These are phyloP conservation scores for Alternaria sp. DNA, from an alignment of 2,329 filamentous ascomycete species.

Conservation along the genomic window DNA sequence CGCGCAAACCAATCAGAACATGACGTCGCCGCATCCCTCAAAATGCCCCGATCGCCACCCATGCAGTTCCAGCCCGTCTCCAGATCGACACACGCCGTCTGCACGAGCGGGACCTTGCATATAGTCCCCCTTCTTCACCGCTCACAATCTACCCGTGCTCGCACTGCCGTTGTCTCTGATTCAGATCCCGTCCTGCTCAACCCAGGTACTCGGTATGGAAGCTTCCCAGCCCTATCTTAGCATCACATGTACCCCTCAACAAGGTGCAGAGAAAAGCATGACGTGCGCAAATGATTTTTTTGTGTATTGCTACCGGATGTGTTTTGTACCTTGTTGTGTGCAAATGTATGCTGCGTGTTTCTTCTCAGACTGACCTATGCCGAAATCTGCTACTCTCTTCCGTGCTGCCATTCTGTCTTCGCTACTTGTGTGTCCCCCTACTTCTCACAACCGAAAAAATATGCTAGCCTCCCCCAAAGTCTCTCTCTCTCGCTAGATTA, in stretches of 20 bases:
- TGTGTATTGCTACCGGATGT: conserved; percentile 7
- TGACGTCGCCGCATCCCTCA: conserved; percentile 1
- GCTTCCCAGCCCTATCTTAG: neutral
- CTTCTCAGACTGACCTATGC: neutral
- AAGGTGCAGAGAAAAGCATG: neutral
- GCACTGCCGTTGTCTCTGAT: conserved; percentile 7
- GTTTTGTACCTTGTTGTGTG: neutral
- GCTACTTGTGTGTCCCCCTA: neutral
- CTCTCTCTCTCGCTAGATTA: neutral
- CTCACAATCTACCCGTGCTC: conserved; percentile 8
- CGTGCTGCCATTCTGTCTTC: neutral
- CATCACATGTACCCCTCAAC: neutral
- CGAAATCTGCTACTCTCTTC: neutral
- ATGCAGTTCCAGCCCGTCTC: conserved; percentile 15
- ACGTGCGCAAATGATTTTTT: neutral
- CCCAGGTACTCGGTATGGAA: conserved; percentile 7
- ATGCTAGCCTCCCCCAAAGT: neutral
- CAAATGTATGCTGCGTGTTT: neutral
- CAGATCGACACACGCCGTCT: conserved; percentile 21
- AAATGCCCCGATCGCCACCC: conserved; percentile 14
- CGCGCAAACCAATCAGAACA: conserved; percentile 21
- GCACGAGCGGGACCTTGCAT: conserved; percentile 32
- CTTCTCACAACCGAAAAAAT: neutral
- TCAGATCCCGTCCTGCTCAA: neutral
- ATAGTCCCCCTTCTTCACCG: conserved; percentile 14